These are phyloP conservation scores for Trichosphaerium sp. DNA, from an alignment of 78 protist species.

Conservation along the genomic window DNA sequence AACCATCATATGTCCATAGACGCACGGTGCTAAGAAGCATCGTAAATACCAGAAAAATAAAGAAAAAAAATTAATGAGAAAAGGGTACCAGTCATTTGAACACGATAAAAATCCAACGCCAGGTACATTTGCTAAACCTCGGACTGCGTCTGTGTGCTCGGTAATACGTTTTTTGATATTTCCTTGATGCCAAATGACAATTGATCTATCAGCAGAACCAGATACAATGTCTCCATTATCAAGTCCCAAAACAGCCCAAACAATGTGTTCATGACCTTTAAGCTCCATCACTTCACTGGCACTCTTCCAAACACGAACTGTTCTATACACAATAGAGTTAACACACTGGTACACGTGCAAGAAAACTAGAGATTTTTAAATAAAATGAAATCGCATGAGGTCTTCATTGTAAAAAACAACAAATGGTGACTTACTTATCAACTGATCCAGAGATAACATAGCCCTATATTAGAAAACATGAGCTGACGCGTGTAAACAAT, in stretches of 20 bases:
- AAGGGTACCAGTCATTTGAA: constrained; percentile 14
- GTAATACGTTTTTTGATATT: not conserved
- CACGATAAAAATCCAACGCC: constrained; percentile 46
- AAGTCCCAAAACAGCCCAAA: constrained; percentile 57
- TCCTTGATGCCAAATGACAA: constrained; percentile 41
- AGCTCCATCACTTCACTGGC: constrained; percentile 22
- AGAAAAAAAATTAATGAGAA: not conserved
- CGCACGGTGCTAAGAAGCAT: not conserved
- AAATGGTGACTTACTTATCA: too few relatives aligned
- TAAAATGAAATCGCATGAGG: too few relatives aligned
- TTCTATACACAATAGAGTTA: too few relatives aligned
- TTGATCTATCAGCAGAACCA: constrained; percentile 62
- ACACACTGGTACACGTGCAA: too few relatives aligned
- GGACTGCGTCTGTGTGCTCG: constrained; percentile 64
- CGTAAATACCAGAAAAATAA: not conserved
- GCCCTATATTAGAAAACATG: too few relatives aligned
- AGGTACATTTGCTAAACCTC: constrained; percentile 51
- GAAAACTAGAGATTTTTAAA: too few relatives aligned
- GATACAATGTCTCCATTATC: constrained; percentile 36
- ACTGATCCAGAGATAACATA: too few relatives aligned
- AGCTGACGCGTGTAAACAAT: too few relatives aligned
- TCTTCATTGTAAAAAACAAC: too few relatives aligned
- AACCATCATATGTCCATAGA: constrained; percentile 51
- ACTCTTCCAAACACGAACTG: constrained; percentile 35
- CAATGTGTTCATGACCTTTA: constrained; percentile 49